A percentile compares a stretch with the other conserved stretches of the same genome.
These are phyloP conservation scores for Cordyceps fumosorosea DNA, from an alignment of 2,329 filamentous ascomycete genomes.

Conservation along the genomic window DNA sequence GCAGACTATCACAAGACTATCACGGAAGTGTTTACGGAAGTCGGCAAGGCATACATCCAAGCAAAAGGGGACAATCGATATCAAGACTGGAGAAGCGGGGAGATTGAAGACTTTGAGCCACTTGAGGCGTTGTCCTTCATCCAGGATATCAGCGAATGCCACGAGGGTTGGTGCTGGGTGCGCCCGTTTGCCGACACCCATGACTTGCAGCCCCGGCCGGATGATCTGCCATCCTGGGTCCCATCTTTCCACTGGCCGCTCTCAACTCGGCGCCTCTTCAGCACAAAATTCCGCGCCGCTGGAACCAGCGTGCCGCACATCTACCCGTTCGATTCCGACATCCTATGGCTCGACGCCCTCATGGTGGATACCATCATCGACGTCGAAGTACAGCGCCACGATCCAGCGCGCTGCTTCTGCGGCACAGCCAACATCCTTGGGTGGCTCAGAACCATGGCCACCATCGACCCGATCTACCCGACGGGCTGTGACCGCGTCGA, in stretches of 20 bases:
- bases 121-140: constrained; percentile 6
- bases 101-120: constrained; percentile 6
- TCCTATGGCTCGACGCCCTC: constrained; percentile 1
- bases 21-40: constrained; percentile 12
- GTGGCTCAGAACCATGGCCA: constrained; percentile 3
- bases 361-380: constrained; percentile 1
- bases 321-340: not conserved
- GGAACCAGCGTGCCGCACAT: not conserved
- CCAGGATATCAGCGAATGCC: not conserved
- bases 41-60: constrained; percentile 5
- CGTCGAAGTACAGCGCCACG: not conserved
- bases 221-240: constrained; percentile 12
- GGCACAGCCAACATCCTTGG: not conserved
- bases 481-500: constrained; percentile 10
- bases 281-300: constrained; percentile 6
- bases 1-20: constrained; percentile 11
- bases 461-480: not conserved
- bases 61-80: constrained; percentile 10
- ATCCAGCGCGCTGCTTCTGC: not conserved
- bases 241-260: constrained; percentile 10
- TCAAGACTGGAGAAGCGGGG: constrained; percentile 10
- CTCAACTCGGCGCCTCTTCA: not conserved
- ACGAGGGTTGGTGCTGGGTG: constrained; percentile 7
- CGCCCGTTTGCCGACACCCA: constrained; percentile 10
- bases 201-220: not conserved